phyloP scores from a whole-genome alignment of 768 basidiomycete species.

The Mycena indigotica region DNA sequence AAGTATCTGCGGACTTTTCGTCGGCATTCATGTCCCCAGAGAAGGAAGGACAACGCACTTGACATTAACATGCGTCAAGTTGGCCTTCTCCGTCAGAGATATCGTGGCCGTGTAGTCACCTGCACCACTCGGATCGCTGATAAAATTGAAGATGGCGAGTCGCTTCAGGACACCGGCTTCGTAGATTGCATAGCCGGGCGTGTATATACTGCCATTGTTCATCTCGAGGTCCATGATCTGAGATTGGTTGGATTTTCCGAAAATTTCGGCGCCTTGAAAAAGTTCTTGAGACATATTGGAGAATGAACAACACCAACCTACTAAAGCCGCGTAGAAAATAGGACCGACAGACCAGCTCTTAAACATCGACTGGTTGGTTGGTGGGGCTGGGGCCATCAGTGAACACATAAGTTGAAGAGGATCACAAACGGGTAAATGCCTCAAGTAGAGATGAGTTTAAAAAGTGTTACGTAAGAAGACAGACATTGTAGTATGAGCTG shows the following conservation, averaged over 20 bases:
- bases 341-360: conserved; percentile 62
- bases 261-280: conserved; percentile 48
- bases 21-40: not conserved
- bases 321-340: conserved; percentile 56
- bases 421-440: conserved; percentile 29
- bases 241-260: conserved; percentile 49
- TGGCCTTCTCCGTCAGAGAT: conserved; percentile 39
- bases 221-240: conserved; percentile 54
- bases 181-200: conserved; percentile 57
- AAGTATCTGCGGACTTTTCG: conserved; percentile 47
- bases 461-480: too few species aligned
- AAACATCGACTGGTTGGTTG: conserved; percentile 44
- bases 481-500: conserved; percentile 28
- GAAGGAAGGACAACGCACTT: conserved; percentile 30
- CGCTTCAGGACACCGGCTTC: conserved; percentile 52
- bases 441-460: too few species aligned
- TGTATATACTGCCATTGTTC: conserved; percentile 42
- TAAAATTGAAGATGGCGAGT: conserved; percentile 57
- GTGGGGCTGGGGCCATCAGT: conserved; percentile 28
- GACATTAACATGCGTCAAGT: conserved; percentile 42
- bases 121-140: conserved; percentile 47
- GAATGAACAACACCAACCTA: conserved; percentile 41
- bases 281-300: conserved; percentile 34
- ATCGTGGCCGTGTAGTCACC: conserved; percentile 39
- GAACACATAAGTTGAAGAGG: not conserved